Percentiles rank a stretch among this genome's conserved stretches.
These are phyloP conservation scores for Cerrena zonata DNA, from an alignment of 1,284 basidiomycete species.

Conservation along the genomic window DNA sequence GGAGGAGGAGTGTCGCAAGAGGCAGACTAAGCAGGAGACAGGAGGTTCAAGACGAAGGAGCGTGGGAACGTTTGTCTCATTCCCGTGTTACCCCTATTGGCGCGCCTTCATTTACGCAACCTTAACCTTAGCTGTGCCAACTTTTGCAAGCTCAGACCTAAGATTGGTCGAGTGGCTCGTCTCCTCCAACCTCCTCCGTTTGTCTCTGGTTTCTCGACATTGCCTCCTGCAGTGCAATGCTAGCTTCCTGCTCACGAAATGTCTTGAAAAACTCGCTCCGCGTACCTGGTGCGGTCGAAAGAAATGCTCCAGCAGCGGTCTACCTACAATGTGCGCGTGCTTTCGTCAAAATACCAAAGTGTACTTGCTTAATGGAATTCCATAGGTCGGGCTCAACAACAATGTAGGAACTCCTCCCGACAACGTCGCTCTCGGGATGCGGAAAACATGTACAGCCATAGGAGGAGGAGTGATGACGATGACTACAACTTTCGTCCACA, in stretches of 20 bases:
- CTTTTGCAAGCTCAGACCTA: background rate
- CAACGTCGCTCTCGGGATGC: background rate
- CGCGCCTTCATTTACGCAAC: background rate
- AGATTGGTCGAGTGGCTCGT: background rate
- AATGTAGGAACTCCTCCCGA: background rate
- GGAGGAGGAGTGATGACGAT: background rate
- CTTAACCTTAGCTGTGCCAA: background rate
- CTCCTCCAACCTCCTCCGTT: background rate
- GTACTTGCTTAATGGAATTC: background rate
- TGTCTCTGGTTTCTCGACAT: background rate
- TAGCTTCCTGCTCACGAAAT: conserved; percentile 37
- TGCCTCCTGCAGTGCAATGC: conserved; percentile 25
- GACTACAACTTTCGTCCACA: background rate
- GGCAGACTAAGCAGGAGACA: background rate
- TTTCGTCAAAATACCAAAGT: background rate
- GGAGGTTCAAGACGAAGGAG: background rate
- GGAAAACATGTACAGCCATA: background rate
- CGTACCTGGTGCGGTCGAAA: background rate
- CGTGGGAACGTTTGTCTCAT: conserved; percentile 1
- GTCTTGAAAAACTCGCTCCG: conserved; percentile 21
- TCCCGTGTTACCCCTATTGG: too few species aligned
- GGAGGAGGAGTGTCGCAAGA: background rate
- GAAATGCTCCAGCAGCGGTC: background rate
- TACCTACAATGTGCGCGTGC: background rate
- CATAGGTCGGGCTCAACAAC: background rate